Evolutionary conservation across 768 basidiomycete genomes (phyloP).

Genomic region (Wakefieldia striispora): DNA sequence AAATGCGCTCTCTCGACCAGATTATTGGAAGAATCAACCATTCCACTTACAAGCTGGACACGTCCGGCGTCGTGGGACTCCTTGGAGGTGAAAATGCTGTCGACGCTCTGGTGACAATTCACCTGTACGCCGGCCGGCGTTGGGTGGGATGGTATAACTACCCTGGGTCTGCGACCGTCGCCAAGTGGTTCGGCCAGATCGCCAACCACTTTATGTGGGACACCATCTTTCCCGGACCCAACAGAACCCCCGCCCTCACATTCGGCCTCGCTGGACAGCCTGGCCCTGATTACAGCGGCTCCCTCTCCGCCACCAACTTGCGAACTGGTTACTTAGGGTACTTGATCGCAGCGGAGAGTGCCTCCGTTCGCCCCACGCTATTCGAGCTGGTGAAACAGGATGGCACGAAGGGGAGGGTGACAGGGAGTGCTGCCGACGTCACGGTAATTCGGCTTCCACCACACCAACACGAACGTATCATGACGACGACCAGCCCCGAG

Average conservation of each 20-base stretch:
- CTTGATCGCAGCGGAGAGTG: constrained; percentile 38
- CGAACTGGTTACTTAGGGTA: constrained; percentile 53
- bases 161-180: constrained; percentile 31
- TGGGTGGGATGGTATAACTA: constrained; percentile 39
- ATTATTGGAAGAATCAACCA: constrained; percentile 10
- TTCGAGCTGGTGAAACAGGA: constrained; percentile 7
- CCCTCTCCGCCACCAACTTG: constrained; percentile 60
- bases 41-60: constrained; percentile 22
- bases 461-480: neutral
- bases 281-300: constrained; percentile 69
- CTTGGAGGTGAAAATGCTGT: constrained; percentile 34
- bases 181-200: constrained; percentile 33
- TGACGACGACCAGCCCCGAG: neutral
- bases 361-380: neutral
- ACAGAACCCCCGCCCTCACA: constrained; percentile 23
- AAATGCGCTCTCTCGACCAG: constrained; percentile 16
- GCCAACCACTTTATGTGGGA: constrained; percentile 28
- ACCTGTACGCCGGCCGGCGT: constrained; percentile 27
- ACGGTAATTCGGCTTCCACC: constrained; percentile 15
- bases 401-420: constrained; percentile 6
- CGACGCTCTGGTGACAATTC: constrained; percentile 33
- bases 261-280: constrained; percentile 28
- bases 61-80: constrained; percentile 30
- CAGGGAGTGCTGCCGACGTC: constrained; percentile 13
- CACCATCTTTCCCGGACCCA: constrained; percentile 32